Percentiles rank a stretch among this genome's conserved stretches.
Evolutionary conservation across 345 rosid genomes (phyloP).

Genomic region (Aegle marmelos): DNA sequence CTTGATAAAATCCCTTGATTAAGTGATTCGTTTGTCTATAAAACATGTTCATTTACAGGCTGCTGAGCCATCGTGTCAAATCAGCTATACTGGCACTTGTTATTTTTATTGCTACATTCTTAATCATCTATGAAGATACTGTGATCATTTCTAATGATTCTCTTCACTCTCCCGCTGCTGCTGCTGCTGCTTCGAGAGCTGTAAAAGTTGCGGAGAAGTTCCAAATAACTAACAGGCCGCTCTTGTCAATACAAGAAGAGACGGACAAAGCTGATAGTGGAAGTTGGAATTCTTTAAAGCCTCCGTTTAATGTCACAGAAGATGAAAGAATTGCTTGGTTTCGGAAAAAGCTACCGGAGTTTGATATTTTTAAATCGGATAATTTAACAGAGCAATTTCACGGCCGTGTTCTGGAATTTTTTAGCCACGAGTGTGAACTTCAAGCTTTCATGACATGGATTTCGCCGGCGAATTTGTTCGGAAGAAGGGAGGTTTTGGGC

Average conservation of each 20-base stretch:
- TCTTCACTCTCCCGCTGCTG: not conserved
- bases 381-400: conserved; percentile 46
- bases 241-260: conserved; percentile 31
- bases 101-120: conserved; percentile 29
- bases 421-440: conserved; percentile 44
- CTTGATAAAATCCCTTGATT: too few relatives aligned
- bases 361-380: conserved; percentile 53
- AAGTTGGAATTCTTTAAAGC: conserved; percentile 27
- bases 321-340: conserved; percentile 52
- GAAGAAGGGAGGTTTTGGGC: conserved; percentile 51
- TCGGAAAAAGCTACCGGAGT: conserved; percentile 31
- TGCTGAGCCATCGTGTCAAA: conserved; percentile 21
- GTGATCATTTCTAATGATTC: conserved; percentile 22
- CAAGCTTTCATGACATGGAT: conserved; percentile 89
- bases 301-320: conserved; percentile 44
- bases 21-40: not conserved
- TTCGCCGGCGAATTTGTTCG: conserved; percentile 48
- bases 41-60: conserved; percentile 16
- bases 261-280: not conserved
- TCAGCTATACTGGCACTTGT: conserved; percentile 22
- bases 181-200: not conserved
- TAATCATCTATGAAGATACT: conserved; percentile 37
- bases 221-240: conserved; percentile 19
- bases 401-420: conserved; percentile 44
- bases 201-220: conserved; percentile 12